Percentiles rank a stretch among this genome's conserved stretches.
Evolutionary conservation across 2,329 filamentous ascomycete genomes (phyloP).

Genomic region (Penicillium sp.): DNA sequence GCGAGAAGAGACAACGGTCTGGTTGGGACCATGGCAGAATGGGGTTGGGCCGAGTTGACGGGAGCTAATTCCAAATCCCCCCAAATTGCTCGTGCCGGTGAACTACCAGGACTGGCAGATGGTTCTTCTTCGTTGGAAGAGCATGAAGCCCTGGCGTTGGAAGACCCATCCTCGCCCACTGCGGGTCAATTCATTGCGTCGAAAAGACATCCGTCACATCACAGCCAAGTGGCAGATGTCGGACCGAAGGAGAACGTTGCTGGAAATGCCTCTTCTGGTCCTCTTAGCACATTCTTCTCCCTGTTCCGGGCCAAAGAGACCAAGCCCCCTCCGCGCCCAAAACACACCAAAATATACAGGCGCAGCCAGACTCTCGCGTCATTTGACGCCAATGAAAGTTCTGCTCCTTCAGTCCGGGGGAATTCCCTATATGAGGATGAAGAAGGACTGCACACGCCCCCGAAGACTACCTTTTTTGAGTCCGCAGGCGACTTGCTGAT

Average conservation of each 20-base stretch:
- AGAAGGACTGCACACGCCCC: conserved; percentile 66
- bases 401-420: conserved; percentile 45
- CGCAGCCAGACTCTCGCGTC: conserved; percentile 70
- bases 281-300: conserved; percentile 67
- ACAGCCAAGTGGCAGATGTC: conserved; percentile 5
- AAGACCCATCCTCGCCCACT: conserved; percentile 13
- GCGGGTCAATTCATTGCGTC: conserved; percentile 21
- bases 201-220: conserved; percentile 14
- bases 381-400: conserved; percentile 21
- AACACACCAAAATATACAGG: conserved; percentile 65
- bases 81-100: conserved; percentile 33
- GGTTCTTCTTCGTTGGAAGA: conserved; percentile 20
- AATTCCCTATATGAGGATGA: conserved; percentile 53
- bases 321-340: conserved; percentile 50
- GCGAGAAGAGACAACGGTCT: conserved; percentile 87
- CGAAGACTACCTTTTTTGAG: conserved; percentile 90
- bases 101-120: conserved; percentile 22
- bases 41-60: conserved; percentile 92
- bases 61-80: conserved; percentile 62
- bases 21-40: conserved; percentile 88
- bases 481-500: conserved; percentile 90
- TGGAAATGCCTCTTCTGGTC: conserved; percentile 44
- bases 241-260: conserved; percentile 18
- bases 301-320: conserved; percentile 67
- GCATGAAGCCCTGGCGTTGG: conserved; percentile 4